phyloP scores from a whole-genome alignment of 148 eudicot genomes.

The Rhododendron ovatum region DNA sequence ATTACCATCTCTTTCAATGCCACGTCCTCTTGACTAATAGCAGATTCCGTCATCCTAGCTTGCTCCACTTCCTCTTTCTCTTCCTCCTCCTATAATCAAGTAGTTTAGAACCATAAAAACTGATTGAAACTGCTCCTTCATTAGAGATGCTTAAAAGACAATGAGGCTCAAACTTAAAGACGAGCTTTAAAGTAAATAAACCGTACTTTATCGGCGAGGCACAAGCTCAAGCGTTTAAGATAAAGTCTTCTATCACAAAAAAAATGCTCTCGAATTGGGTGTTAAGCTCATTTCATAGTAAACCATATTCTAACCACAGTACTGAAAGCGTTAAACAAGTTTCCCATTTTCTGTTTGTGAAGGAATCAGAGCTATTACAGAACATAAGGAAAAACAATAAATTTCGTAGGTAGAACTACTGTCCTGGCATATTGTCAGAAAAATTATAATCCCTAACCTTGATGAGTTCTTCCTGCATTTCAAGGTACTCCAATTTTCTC shows the following conservation, averaged over 20 bases:
- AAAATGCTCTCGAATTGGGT: background rate
- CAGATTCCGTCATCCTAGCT: constrained; percentile 45
- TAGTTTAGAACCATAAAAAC: background rate
- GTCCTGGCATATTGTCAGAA: background rate
- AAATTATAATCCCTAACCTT: constrained; percentile 39
- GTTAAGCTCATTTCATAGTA: background rate
- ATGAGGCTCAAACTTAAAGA: background rate
- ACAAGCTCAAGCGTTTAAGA: background rate
- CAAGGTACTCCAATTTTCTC: constrained; percentile 79
- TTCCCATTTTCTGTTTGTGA: constrained; percentile 1
- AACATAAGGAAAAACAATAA: background rate
- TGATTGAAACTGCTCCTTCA: background rate
- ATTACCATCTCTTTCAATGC: constrained; percentile 63
- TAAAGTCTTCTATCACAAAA: background rate
- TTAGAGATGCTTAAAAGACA: background rate
- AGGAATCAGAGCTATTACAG: background rate
- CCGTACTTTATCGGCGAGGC: background rate
- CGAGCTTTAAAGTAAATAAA: background rate
- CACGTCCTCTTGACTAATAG: constrained; percentile 39
- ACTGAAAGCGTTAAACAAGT: background rate
- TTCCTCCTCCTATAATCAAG: constrained; percentile 59
- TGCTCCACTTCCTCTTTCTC: constrained; percentile 61
- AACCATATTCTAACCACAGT: background rate
- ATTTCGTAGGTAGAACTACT: background rate
- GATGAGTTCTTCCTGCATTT: constrained; percentile 86